Evolutionary conservation across 1,284 basidiomycete genomes (phyloP), one percentile per base, ranked within the genome.

Genomic region (Melampsora occidentalis): DNA sequence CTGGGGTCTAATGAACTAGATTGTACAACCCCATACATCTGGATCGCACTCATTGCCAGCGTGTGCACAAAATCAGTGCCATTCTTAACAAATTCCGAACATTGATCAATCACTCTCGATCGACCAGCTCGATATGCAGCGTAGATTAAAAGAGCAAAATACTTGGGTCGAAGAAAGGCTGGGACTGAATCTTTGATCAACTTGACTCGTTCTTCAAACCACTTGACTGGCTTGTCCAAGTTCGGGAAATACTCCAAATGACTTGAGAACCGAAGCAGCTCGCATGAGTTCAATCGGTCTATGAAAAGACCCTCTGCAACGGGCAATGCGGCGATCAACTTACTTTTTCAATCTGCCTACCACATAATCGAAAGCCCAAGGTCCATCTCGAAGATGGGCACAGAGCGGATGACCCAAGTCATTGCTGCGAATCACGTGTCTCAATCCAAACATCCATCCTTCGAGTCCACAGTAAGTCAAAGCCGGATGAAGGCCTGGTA

Each of bases 381-480:
- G 86, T 6, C 95, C 94, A 65, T 90, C 86, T 77, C 95, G 87
- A 73, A 97, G 83, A 83, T 97, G 92, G 10, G 86, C 89, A 81
- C 93, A 96, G 5, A 97, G 86, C 0, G 93, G 88, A 83, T 97
- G 93, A 0, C 95, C 94, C 7, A 97, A 87, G 82, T 97, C 94
- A 82, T 97, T 97, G 81, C 88, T 87, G 78, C 86, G 86, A 88
- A 94, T 94, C 81, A 97, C 88, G 78, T 89, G 87, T 57, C 88
- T 86, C 70, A 97, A 85, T 0, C 90, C 89, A 79, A 90, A 88
- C 93, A 97, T 97, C 93, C 94, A 97, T 1, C 94, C 95, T 82
- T 97, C 93, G 68, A 97, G 83, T 35, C 94, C 94, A 81, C 93
- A 97, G 83, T 96, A 97, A 14, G 88, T 89, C 81, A 94, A 84